A percentile compares a stretch with the other conserved stretches of the same genome.
These are phyloP conservation scores for Penicillium pulvis DNA, from an alignment of 495 filamentous ascomycete genomes.

Conservation along the genomic window DNA sequence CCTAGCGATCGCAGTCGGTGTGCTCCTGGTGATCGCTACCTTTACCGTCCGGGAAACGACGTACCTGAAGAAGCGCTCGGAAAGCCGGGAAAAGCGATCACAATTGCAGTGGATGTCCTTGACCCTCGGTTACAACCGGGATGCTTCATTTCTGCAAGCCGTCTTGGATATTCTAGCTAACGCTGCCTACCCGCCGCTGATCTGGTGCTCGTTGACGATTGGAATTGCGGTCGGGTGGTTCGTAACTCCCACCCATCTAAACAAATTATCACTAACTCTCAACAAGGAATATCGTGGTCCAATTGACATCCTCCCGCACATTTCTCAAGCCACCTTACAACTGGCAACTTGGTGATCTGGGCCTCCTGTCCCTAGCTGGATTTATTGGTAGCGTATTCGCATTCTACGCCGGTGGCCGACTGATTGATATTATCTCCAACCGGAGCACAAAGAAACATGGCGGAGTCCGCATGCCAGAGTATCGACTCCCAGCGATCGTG, in stretches of 20 bases:
- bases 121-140: constrained; percentile 25
- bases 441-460: constrained; percentile 28
- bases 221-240: constrained; percentile 36
- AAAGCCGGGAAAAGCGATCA: constrained; percentile 13
- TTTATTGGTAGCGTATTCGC: constrained; percentile 35
- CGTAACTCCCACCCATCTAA: background rate
- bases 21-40: constrained; percentile 21
- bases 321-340: constrained; percentile 35
- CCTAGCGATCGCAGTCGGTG: constrained; percentile 25
- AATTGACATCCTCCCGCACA: constrained; percentile 31
- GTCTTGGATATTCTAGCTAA: constrained; percentile 26
- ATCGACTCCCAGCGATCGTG: constrained; percentile 31
- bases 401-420: constrained; percentile 34
- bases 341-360: constrained; percentile 29
- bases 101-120: constrained; percentile 31
- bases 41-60: constrained; percentile 35
- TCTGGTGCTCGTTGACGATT: constrained; percentile 34
- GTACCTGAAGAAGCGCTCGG: constrained; percentile 11
- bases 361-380: constrained; percentile 32
- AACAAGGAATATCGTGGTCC: constrained; percentile 38
- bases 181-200: constrained; percentile 32
- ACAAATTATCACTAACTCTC: background rate
- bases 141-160: constrained; percentile 30
- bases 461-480: constrained; percentile 31
- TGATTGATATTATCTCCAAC: constrained; percentile 37